These are phyloP conservation scores for Heliophila coronopifolia DNA, from an alignment of 441 rosid species.

Conservation along the genomic window DNA sequence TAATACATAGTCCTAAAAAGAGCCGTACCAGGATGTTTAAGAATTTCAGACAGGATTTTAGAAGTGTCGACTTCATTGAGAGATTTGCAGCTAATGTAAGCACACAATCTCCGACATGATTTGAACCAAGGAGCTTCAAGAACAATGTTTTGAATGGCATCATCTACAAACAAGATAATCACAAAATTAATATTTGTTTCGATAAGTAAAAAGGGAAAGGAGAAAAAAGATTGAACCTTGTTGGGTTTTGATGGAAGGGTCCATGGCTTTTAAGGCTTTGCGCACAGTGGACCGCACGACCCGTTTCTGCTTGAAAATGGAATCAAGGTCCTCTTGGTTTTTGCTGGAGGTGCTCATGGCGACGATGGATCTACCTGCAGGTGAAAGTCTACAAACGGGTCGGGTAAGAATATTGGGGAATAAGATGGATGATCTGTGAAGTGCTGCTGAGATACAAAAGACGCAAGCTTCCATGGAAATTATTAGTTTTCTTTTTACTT, in stretches of 20 bases:
- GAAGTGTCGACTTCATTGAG: conserved; percentile 75
- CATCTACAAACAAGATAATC: conserved; percentile 36
- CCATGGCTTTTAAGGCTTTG: conserved; percentile 68
- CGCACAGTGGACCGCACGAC: conserved; percentile 57
- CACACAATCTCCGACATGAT: conserved; percentile 64
- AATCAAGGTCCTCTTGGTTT: conserved; percentile 33
- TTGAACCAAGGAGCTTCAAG: conserved; percentile 76
- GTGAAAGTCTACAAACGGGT: too few relatives aligned
- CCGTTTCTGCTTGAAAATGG: conserved; percentile 57
- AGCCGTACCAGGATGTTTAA: conserved; percentile 28
- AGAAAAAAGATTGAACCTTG: conserved; percentile 37
- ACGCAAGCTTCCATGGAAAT: too few relatives aligned
- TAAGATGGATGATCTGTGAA: too few relatives aligned
- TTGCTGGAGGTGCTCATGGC: conserved; percentile 38
- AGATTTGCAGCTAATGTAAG: conserved; percentile 74
- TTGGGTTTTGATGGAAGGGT: conserved; percentile 55
- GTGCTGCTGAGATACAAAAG: too few relatives aligned
- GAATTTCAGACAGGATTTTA: conserved; percentile 42
- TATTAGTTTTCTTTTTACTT: too few relatives aligned
- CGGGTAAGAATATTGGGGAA: too few relatives aligned
- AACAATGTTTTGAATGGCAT: conserved; percentile 55
- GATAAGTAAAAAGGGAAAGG: background rate
- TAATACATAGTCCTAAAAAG: background rate
- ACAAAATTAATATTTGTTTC: background rate
- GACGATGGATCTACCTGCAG: too few relatives aligned